Evolutionary conservation across 2,329 filamentous ascomycete genomes (phyloP), one percentile per base, ranked within the genome.

Genomic region (Aureobasidium sp.): DNA sequence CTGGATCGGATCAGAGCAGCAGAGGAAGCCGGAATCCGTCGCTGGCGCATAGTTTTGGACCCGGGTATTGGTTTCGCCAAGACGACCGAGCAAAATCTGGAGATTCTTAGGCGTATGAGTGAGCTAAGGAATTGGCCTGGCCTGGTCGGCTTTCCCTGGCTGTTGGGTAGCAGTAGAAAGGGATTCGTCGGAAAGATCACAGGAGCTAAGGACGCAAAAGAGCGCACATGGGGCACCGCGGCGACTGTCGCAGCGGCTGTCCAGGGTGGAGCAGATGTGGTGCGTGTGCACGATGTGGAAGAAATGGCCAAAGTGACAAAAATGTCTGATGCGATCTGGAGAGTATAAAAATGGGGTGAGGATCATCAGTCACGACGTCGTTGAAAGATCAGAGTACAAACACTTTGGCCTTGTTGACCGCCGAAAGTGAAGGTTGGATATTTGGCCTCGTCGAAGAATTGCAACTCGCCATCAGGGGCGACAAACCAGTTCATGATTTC

Each of bases 41-140:
- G 92, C 53, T 99, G 94, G 94, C 89, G 93, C 66, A 95, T 99
- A 66, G 86, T 97, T 37, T 84, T 97, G 1, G 94, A 99, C 72
- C 94, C 94, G 0, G 94, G 94, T 0, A 84, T 99, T 36, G 94
- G 94, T 0, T 99, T 99, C 72, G 91, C 94, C 62, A 99, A 99
- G 78, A 87, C 84, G 0, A 80, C 82, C 60, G 79, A 82, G 44
- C 91, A 97, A 73, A 97, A 97, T 73, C 77, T 97, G 2, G 86
- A 91, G 68, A 77, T 99, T 2, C 77, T 99, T 37, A 80, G 89
- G 9, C 76, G 84, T 1, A 78, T 97, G 6, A 84, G 89, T 66
- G 76, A 96, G 4, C 77, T 97, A 32, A 66, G 72, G 17, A 26
- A 56, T 66, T 87, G 84, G 80, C 83, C 84, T 15, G 86, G 84